These are phyloP conservation scores for Pseudocercospora crystallina DNA, from an alignment of 2,329 filamentous ascomycete species.

Conservation along the genomic window DNA sequence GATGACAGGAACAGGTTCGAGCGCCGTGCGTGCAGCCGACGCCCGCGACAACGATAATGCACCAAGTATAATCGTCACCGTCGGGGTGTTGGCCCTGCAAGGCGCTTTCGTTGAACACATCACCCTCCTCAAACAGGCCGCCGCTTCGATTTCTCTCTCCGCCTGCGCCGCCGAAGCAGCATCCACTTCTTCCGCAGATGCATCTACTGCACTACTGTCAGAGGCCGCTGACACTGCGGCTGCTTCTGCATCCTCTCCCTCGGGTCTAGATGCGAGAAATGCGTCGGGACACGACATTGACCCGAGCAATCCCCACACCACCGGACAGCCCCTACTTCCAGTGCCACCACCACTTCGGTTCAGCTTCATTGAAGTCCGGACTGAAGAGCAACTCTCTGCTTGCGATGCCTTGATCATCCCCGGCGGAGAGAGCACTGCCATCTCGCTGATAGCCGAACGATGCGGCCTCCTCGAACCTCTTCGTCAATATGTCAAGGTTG, in stretches of 20 bases:
- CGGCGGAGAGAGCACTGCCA: slow-evolving; percentile 91
- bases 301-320: too few relatives aligned
- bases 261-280: too few relatives aligned
- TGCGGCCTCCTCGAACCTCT: slow-evolving; percentile 81
- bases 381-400: slow-evolving; percentile 62
- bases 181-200: not conserved
- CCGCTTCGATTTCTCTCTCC: slow-evolving; percentile 27
- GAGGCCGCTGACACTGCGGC: too few relatives aligned
- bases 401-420: slow-evolving; percentile 88
- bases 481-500: slow-evolving; percentile 83
- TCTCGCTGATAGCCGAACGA: slow-evolving; percentile 81
- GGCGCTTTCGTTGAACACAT: slow-evolving; percentile 92
- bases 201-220: too few relatives aligned
- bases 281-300: not conserved
- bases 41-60: slow-evolving; percentile 10
- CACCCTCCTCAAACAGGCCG: slow-evolving; percentile 69
- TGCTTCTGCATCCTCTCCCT: too few relatives aligned
- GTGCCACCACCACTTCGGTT: slow-evolving; percentile 40
- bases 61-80: slow-evolving; percentile 41
- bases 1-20: slow-evolving; percentile 6
- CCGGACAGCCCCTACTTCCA: not conserved
- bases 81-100: slow-evolving; percentile 75
- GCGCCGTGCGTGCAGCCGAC: too few relatives aligned
- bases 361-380: slow-evolving; percentile 77
- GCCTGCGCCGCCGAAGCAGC: too few relatives aligned